Evolutionary conservation across 345 rosid genomes (phyloP).

Genomic region (Euphorbia pulcherrima): DNA sequence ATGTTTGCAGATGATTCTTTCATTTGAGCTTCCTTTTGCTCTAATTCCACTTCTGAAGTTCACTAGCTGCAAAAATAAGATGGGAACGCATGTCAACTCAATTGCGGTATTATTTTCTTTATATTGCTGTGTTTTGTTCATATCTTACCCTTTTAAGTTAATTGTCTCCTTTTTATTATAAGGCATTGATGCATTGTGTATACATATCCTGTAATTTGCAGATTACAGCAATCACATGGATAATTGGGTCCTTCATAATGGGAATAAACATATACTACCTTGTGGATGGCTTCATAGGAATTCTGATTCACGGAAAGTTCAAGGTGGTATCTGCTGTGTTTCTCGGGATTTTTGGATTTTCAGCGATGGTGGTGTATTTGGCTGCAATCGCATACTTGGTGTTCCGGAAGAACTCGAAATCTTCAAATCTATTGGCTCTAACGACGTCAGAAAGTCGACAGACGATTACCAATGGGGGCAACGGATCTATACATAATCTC

Average conservation of each 20-base stretch:
- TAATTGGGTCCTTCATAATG: constrained; percentile 71
- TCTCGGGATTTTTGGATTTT: constrained; percentile 59
- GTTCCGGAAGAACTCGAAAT: constrained; percentile 50
- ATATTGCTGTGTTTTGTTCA: constrained; percentile 3
- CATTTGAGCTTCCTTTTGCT: constrained; percentile 94
- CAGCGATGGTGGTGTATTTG: constrained; percentile 52
- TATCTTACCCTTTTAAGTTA: neutral
- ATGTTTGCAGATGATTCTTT: constrained; percentile 72
- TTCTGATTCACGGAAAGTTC: constrained; percentile 48
- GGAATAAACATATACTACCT: constrained; percentile 70
- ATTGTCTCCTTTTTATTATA: too few species aligned
- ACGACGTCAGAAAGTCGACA: constrained; percentile 34
- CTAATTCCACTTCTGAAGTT: constrained; percentile 90
- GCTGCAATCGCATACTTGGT: constrained; percentile 70
- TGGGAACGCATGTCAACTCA: constrained; percentile 70
- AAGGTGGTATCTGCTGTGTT: constrained; percentile 40
- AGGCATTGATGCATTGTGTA: too few species aligned
- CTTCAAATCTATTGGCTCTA: constrained; percentile 41
- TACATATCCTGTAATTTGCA: constrained; percentile 12
- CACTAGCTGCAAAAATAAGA: constrained; percentile 81
- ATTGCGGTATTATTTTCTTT: constrained; percentile 34
- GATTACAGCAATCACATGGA: constrained; percentile 74
- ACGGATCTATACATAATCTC: constrained; percentile 24
- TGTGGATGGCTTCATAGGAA: constrained; percentile 47
- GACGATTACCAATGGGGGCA: constrained; percentile 18